A percentile compares a stretch with the other conserved stretches of the same genome.
These are phyloP conservation scores for Xylaria sp. DNA, from an alignment of 2,329 filamentous ascomycete species.

Conservation along the genomic window DNA sequence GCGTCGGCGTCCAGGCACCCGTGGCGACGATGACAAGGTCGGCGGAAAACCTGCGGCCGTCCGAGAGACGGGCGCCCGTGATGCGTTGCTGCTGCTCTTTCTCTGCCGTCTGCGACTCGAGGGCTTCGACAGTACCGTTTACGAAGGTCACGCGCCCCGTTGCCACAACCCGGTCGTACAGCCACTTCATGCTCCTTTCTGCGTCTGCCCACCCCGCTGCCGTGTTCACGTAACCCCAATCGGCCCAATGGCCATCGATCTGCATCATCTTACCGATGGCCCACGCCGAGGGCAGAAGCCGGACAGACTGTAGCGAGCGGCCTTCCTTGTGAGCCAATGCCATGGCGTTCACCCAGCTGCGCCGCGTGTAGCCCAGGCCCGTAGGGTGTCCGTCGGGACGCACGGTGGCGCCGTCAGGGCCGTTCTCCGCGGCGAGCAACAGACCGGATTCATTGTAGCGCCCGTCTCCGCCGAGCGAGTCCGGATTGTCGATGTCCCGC, in stretches of 20 bases:
- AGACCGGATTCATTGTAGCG: slow-evolving; percentile 79
- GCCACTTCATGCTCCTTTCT: slow-evolving; percentile 73
- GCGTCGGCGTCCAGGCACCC: slow-evolving; percentile 84
- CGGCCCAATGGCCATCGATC: slow-evolving; percentile 65
- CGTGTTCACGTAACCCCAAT: slow-evolving; percentile 79
- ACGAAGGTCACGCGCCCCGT: slow-evolving; percentile 68
- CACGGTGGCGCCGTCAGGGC: slow-evolving; percentile 34
- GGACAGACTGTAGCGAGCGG: slow-evolving; percentile 54
- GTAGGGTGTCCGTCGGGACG: slow-evolving; percentile 54
- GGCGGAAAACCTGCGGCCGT: slow-evolving; percentile 64
- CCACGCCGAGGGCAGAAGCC: slow-evolving; percentile 57
- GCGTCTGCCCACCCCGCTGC: slow-evolving; percentile 85
- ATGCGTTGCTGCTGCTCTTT: slow-evolving; percentile 52
- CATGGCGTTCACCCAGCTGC: slow-evolving; percentile 71
- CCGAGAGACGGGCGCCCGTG: slow-evolving; percentile 68
- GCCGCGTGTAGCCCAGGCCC: slow-evolving; percentile 68
- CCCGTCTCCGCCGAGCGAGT: slow-evolving; percentile 68
- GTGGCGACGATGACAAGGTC: slow-evolving; percentile 84
- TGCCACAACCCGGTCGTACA: slow-evolving; percentile 65
- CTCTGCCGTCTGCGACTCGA: slow-evolving; percentile 48
- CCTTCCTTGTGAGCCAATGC: slow-evolving; percentile 58
- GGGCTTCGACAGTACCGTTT: slow-evolving; percentile 59
- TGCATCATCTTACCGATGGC: slow-evolving; percentile 60
- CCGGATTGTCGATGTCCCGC: slow-evolving; percentile 62
- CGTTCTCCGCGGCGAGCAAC: slow-evolving; percentile 67